Base-by-base conservation (phyloP, 495 filamentous ascomycete genomes). In the Cairneyella variabilis region DNA sequence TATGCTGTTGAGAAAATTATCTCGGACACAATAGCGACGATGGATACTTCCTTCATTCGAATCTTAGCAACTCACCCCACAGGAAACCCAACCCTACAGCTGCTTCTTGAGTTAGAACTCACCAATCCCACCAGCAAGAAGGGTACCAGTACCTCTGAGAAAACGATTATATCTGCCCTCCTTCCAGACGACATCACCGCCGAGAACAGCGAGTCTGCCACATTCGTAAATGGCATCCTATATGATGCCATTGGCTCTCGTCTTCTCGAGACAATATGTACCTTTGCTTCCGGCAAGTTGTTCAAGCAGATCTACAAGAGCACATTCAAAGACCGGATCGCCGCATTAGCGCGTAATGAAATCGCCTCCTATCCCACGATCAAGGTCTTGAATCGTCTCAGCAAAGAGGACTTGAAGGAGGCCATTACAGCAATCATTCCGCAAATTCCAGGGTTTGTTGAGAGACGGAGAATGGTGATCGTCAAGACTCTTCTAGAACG, bases 171-270 rank as follows among this genome's bases (percentile, higher is more conserved):
- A 10, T 76, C 72, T 25, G 73, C 76, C 54, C 68, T 90, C 8
- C 70, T 89, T 7, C 83, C 84, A 0, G 85, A 88, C 58, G 80
- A 86, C 53, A 70, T 80, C 6, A 72, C 81, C 14, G 71, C 71
- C 23, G 77, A 81, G 53, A 80, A 73, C 4, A 78, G 75, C 1
- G 78, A 81, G 54, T 83, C 76, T 46, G 75, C 76, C 25, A 69
- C 71, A 8, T 97, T 97, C 64, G 80, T 97, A 65, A 88, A 88
- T 57, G 83, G 86, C 30, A 76, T 97, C 57, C 67, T 97, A 20
- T 97, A 97, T 63, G 89, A 96, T 62, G 71, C 87, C 0, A 81
- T 97, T 21, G 95, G 95, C 3, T 96, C 91, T 4, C 84, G 91
- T 26, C 75, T 98, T 3, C 77, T 96, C 10, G 93, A 98, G 65